Conservation (phyloP, 2,329 filamentous ascomycete species). For the Truncatella angustata region DNA sequence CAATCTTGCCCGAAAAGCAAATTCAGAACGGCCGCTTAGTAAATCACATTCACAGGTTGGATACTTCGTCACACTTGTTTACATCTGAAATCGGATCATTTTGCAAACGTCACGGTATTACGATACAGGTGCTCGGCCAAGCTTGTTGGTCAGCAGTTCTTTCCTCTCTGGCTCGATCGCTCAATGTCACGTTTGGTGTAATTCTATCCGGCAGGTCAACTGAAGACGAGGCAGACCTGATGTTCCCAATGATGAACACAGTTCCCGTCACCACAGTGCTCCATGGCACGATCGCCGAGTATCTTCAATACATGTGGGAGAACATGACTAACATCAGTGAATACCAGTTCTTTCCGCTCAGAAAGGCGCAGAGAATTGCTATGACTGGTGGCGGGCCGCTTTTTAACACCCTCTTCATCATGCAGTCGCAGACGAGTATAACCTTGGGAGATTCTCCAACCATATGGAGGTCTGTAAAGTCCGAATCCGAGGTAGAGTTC, state of each 20-base stretch:
- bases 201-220: constrained; percentile 83
- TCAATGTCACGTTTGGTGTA: constrained; percentile 80
- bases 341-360: constrained; percentile 75
- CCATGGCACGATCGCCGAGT: constrained; percentile 62
- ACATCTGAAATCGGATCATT: constrained; percentile 48
- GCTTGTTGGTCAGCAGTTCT: constrained; percentile 73
- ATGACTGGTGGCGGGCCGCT: constrained; percentile 29
- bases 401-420: constrained; percentile 57
- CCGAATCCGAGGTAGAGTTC: constrained; percentile 72
- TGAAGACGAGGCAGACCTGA: constrained; percentile 61
- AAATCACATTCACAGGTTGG: constrained; percentile 35
- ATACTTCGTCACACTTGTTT: constrained; percentile 42
- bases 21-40: background rate
- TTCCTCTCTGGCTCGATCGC: constrained; percentile 56
- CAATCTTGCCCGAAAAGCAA: constrained; percentile 23
- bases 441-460: background rate
- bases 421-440: constrained; percentile 39
- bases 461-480: constrained; percentile 63
- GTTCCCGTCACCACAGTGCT: constrained; percentile 71
- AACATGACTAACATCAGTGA: constrained; percentile 64
- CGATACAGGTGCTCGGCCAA: constrained; percentile 73
- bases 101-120: constrained; percentile 66
- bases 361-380: constrained; percentile 60
- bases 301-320: constrained; percentile 73
- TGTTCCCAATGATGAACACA: constrained; percentile 94